Evolutionary conservation across 352 stramenopile species (phyloP).

Genomic region (Globisporangium middletonii): DNA sequence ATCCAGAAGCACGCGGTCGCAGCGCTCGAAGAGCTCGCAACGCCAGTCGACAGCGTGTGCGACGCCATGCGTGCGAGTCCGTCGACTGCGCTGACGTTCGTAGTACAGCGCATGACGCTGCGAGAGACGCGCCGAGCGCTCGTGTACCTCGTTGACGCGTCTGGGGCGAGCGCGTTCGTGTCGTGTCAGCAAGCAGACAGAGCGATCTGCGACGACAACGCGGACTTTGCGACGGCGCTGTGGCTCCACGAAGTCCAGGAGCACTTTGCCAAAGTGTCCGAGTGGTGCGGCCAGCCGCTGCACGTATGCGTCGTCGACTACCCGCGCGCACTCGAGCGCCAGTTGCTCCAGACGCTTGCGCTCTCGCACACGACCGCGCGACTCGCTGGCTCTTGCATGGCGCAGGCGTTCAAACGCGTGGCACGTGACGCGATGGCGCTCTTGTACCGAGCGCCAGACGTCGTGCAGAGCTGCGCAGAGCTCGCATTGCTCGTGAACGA

Average conservation of each 20-base stretch:
- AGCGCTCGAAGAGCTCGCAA: background rate
- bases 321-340: background rate
- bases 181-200: slow-evolving; percentile 4
- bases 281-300: slow-evolving; percentile 2
- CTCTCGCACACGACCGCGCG: background rate
- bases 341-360: background rate
- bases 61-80: slow-evolving; percentile 3
- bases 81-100: slow-evolving; percentile 5
- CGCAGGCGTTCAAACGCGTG: background rate
- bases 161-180: background rate
- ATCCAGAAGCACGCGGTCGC: background rate
- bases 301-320: slow-evolving; percentile 11
- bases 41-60: background rate
- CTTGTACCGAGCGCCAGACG: background rate
- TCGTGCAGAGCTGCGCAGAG: slow-evolving; percentile 5
- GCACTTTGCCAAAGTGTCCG: slow-evolving; percentile 3
- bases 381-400: slow-evolving; percentile 10
- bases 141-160: slow-evolving; percentile 13
- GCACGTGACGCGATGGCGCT: background rate
- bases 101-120: slow-evolving; percentile 1
- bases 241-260: slow-evolving; percentile 8
- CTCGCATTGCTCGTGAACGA: slow-evolving; percentile 14
- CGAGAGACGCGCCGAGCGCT: slow-evolving; percentile 1
- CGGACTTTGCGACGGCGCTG: background rate
- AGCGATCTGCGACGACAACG: background rate